Base-by-base conservation (phyloP, 352 stramenopile genomes). In the Albugo candida region DNA sequence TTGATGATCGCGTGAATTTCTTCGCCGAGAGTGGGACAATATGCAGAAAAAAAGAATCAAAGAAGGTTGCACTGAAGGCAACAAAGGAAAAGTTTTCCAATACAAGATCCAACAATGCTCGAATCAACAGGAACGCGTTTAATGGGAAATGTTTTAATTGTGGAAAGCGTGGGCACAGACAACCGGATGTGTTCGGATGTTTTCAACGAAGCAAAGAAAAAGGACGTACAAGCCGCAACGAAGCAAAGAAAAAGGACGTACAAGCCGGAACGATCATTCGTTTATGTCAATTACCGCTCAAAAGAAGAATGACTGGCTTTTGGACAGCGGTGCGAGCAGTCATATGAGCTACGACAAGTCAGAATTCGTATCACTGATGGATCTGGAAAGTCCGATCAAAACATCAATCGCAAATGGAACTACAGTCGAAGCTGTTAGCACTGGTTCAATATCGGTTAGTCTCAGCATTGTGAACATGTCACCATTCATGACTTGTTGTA, bases 291-390 rank as follows among this genome's bases (percentile, higher is more conserved):
- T 19, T 19, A 51, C 36, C 10, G 20, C 40, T 5, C 41, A 17
- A 18, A 14, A 36, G 2, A 36, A 24, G 36, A 24, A 19, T 24
- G 20, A 24, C 8, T 61, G 46, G 46, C 39, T 55, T 2, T 36
- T 64, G 0, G 47, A 61, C 38, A 59, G 43, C 37, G 58, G 58
- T 2, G 54, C 54, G 8, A 61, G 54, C 18, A 48, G 43, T 14
- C 41, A 61, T 38, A 64, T 61, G 54, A 54, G 47, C 2, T 42
- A 44, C 14, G 41, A 54, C 16, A 12, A 13, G 1, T 37, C 13
- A 31, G 45, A 54, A 18, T 61, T 61, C 31, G 13, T 18, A 17
- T 14, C 48, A 8, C 3, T 31, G 24, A 3, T 31, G 3, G 24
- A 31, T 31, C 24, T 31, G 3, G 24, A 31, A 31, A 31, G 11